Evolutionary conservation across 129 eudicot species (phyloP), one percentile per base, ranked within the genome.

Genomic region (Centella asiatica): DNA sequence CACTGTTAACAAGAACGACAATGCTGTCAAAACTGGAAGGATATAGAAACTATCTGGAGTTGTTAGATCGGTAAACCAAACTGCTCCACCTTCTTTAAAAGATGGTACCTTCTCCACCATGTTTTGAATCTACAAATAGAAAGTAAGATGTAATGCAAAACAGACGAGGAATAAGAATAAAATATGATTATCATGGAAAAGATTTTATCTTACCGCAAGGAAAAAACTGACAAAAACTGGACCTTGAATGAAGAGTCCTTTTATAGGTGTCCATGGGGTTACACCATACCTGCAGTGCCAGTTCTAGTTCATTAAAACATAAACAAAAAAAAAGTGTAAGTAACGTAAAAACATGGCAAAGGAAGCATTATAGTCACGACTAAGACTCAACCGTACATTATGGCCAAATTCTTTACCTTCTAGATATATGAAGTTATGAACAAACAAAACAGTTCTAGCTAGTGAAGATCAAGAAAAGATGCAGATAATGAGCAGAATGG

Each of bases 21-120:
- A 70, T 46, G 90, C 88, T 31, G 96, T 81, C 74, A 87, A 72
- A 71, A 77, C 75, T 24, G 98, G 98, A 66, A 87, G 78, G 51
- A 87, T 52, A 52, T 80, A 92, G 57, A 84, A 69, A 63, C 69
- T 52, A 87, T 92, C 96, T 12, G 96, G 86, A 65, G 96, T 84
- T 0, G 96, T 81, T 69, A 92, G 78, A 87, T 92, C 98, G 22
- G 81, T 69, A 66, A 92, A 92, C 98, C 96, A 87, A 51, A 74
- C 80, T 19, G 74, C 72, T 18, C 98, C 98, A 29, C 96, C 98
- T 7, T 76, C 62, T 73, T 78, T 74, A 57, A 92, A 84, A 33
- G 98, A 92, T 4, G 95, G 90, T 54, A 92, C 98, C 51, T 87
- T 87, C 39, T 87, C 98, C 48, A 81, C 95, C 98, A 92, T 87